Base-by-base conservation (phyloP, 2,329 filamentous ascomycete species). In the Neurospora sp. region DNA sequence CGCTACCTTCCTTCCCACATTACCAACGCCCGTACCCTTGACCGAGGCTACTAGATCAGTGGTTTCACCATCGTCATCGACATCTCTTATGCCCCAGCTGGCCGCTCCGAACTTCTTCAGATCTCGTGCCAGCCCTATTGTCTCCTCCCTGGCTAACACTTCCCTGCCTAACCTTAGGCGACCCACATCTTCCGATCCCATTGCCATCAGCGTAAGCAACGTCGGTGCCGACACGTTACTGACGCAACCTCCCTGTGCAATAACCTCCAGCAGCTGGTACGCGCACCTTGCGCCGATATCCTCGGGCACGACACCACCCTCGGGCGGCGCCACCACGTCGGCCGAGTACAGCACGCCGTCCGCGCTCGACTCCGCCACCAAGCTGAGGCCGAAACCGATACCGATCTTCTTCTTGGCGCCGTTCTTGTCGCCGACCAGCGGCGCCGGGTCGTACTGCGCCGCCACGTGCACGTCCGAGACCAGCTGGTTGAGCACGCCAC, bases 121-220 rank as follows among this genome's bases (percentile, higher is more conserved):
- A 78, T 99, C 96, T 76, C 96, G 86, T 11, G 92, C 94, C 69
- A 97, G 82, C 67, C 89, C 88, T 70, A 99, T 86, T 68, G 93
- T 84, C 71, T 93, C 90, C 78, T 97, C 93, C 2, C 90, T 91
- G 0, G 89, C 94, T 66, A 98, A 81, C 0, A 97, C 89, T 66
- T 95, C 91, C 75, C 89, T 90, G 39, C 94, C 93, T 71, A 99
- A 78, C 73, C 92, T 88, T 74, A 99, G 80, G 71, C 96, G 87
- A 4, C 96, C 96, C 15, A 99, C 93, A 79, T 99, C 96, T 78
- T 98, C 96, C 0, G 91, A 93, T 0, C 96, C 96, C 96, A 99
- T 98, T 40, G 94, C 93, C 96, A 99, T 99, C 73, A 99, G 84
- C 19, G 90, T 92, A 68, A 99, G 80, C 73, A 97, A 86, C 0